These are phyloP conservation scores for Eucalyptus marginata DNA, from an alignment of 345 rosid genomes.

Conservation along the genomic window DNA sequence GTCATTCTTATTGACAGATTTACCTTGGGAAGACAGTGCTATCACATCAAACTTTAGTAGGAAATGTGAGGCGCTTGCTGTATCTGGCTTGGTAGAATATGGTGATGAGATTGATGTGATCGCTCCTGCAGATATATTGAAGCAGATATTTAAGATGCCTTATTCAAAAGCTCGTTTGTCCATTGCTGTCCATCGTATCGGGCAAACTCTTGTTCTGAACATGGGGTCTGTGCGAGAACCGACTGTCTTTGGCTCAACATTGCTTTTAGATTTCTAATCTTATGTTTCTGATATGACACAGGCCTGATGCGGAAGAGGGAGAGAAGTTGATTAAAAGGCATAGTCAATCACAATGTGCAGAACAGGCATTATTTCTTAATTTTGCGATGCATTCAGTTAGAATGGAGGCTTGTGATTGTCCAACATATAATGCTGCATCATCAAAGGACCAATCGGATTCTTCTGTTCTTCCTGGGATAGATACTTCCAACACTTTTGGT, in stretches of 20 bases:
- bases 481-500: slow-evolving; percentile 25
- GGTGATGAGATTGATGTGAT: slow-evolving; percentile 96
- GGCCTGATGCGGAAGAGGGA: slow-evolving; percentile 93
- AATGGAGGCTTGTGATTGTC: slow-evolving; percentile 98
- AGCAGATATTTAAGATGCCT: slow-evolving; percentile 94
- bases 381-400: slow-evolving; percentile 99
- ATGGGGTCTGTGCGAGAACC: slow-evolving; percentile 42
- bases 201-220: slow-evolving; percentile 84
- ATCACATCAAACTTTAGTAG: slow-evolving; percentile 49
- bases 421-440: slow-evolving; percentile 29
- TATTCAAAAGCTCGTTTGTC: slow-evolving; percentile 90
- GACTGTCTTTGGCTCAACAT: background rate
- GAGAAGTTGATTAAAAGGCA: slow-evolving; percentile 78
- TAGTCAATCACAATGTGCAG: slow-evolving; percentile 75
- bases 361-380: slow-evolving; percentile 75
- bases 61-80: slow-evolving; percentile 94
- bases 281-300: slow-evolving; percentile 8
- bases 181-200: slow-evolving; percentile 84
- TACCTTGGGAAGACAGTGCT: slow-evolving; percentile 54
- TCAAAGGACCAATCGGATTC: slow-evolving; percentile 38
- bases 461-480: slow-evolving; percentile 48
- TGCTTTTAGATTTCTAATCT: background rate
- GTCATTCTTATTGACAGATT: slow-evolving; percentile 30
- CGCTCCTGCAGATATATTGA: slow-evolving; percentile 80
- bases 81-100: slow-evolving; percentile 82